Base-by-base conservation (phyloP, 192 early-diverging fungal species). In the Entophlyctis luteolus region DNA sequence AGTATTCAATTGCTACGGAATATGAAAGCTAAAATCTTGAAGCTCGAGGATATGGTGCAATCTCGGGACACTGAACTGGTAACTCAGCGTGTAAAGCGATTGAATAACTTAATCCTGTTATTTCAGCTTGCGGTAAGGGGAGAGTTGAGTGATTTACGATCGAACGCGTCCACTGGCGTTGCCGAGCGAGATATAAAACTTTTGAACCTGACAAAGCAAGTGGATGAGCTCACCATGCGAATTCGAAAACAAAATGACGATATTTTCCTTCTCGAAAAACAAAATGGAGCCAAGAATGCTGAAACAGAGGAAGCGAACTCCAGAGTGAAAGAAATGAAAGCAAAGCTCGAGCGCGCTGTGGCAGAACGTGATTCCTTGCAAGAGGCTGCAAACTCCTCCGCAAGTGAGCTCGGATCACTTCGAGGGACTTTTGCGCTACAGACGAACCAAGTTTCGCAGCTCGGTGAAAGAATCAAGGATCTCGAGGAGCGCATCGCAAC, bases 1-100 rank as follows among this genome's bases (percentile, higher is more conserved):
- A 75, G 72, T 2, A 81, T 85, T 25, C 80, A 82, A 59, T 70
- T 85, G 16, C 62, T 85, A n/a, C 76, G 83, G 16, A 78, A 78
- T 45, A 77, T 75, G 60, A 85, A 85, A 56, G 72, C 73, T 2
- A 65, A 75, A 16, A 84, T 81, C 27, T 29, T 84, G 31, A 84
- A 84, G 53, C 54, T 84, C n/a, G 82, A 84, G 49, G 76, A 67
- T 28, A 76, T 75, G 31, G 20, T 74, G 2, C 72, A 76, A 33
- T 22, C 37, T 2, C 74, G 74, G 28, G 71, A 72, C 23, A 74
- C 56, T 18, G 74, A 77, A 42, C 22, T 67, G 6, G 4, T 75
- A 2, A 42, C 39, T 12, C 8, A 42, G 8, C n/a, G 39, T 42
- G 8, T 42, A 12, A 12, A 42, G 8, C 8, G 8, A 12, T 42